These are phyloP conservation scores for Clausena lansium DNA, from an alignment of 345 rosid genomes.

Conservation along the genomic window DNA sequence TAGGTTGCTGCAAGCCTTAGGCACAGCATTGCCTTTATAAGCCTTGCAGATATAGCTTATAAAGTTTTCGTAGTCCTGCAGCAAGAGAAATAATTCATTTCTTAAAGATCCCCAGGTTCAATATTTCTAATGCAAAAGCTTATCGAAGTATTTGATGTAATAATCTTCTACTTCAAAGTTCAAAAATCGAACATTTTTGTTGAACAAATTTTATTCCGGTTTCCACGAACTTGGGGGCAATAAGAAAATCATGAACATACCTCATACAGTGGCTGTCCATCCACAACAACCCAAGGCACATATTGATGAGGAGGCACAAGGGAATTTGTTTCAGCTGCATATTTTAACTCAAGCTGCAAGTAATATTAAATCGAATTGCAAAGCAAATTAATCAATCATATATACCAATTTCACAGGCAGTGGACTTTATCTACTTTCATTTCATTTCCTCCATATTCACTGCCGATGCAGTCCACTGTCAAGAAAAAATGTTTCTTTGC, in stretches of 20 bases:
- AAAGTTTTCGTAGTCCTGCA: slow-evolving; percentile 75
- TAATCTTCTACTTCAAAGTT: background rate
- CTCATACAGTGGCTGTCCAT: slow-evolving; percentile 92
- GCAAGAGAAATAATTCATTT: background rate
- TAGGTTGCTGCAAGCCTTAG: slow-evolving; percentile 52
- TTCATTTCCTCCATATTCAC: background rate
- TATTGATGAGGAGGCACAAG: slow-evolving; percentile 85
- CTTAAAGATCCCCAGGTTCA: background rate
- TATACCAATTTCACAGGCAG: background rate
- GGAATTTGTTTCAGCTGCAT: slow-evolving; percentile 77
- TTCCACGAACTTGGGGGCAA: background rate
- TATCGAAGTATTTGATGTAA: background rate
- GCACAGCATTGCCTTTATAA: slow-evolving; percentile 48
- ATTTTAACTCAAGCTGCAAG: slow-evolving; percentile 75
- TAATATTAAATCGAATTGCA: background rate
- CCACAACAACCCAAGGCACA: slow-evolving; percentile 95
- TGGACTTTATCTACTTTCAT: background rate
- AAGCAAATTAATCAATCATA: background rate
- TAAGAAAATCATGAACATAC: slow-evolving; percentile 34
- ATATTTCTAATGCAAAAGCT: background rate
- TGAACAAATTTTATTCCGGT: background rate
- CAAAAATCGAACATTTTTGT: background rate
- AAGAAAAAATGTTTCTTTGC: background rate
- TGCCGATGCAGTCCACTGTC: background rate
- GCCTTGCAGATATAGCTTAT: slow-evolving; percentile 80